Conservation (phyloP, 2,329 filamentous ascomycete genomes). For the Verticillium albo-atrum region DNA sequence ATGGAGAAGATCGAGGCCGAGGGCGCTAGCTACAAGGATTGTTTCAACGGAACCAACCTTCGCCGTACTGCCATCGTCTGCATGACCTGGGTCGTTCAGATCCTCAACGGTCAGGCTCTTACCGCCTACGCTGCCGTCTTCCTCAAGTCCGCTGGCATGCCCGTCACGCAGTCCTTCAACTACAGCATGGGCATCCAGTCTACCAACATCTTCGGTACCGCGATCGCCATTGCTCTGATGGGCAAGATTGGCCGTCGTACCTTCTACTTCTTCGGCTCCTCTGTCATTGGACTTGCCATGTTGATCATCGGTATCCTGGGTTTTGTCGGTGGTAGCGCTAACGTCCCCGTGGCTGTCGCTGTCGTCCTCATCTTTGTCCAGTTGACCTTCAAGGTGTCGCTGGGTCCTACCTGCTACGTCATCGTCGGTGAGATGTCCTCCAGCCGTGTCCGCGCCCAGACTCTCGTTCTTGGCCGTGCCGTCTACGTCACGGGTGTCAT, state of each 20-base stretch:
- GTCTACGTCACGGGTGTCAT: conserved; percentile 37
- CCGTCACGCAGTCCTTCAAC: conserved; percentile 27
- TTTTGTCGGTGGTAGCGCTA: conserved; percentile 22
- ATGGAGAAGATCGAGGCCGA: conserved; percentile 20
- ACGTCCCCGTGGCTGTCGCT: conserved; percentile 27
- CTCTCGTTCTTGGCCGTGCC: conserved; percentile 36
- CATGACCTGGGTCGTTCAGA: conserved; percentile 32
- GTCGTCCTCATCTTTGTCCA: conserved; percentile 33
- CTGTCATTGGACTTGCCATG: conserved; percentile 33
- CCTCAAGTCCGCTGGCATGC: conserved; percentile 35
- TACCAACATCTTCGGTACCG: conserved; percentile 35
- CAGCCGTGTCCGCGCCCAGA: conserved; percentile 37
- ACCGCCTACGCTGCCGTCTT: conserved; percentile 30
- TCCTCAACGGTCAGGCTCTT: conserved; percentile 30
- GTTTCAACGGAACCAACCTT: conserved; percentile 36
- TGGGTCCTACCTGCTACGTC: conserved; percentile 38
- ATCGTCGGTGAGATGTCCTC: conserved; percentile 42
- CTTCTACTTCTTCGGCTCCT: conserved; percentile 35
- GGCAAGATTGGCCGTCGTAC: conserved; percentile 31
- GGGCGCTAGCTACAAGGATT: conserved; percentile 33
- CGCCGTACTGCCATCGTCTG: conserved; percentile 34
- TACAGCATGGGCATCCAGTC: conserved; percentile 44
- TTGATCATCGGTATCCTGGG: conserved; percentile 36
- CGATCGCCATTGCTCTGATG: conserved; percentile 32
- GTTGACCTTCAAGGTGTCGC: conserved; percentile 36